A percentile compares a stretch with the other conserved stretches of the same genome.
phyloP scores from a whole-genome alignment of 306 rosid genomes.

The Quercus engelmannii region DNA sequence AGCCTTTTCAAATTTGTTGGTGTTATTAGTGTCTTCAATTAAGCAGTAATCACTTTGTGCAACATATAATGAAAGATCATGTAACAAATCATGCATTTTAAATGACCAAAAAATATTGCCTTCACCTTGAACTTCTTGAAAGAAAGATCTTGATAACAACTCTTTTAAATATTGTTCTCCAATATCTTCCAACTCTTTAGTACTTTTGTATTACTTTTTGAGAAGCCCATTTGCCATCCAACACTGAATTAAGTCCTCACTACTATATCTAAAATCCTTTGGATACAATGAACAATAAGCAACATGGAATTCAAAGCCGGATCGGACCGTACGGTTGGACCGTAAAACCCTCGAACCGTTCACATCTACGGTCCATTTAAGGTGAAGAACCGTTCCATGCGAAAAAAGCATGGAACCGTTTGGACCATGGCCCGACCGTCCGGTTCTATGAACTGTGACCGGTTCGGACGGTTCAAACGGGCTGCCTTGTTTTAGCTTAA shows the following conservation, averaged over 20 bases:
- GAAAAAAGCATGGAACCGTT: no score
- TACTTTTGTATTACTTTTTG: not conserved
- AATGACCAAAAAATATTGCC: not conserved
- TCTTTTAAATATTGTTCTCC: slow-evolving; percentile 19
- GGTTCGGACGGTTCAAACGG: no score
- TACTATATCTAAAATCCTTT: not conserved
- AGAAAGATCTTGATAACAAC: slow-evolving; percentile 17
- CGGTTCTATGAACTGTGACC: no score
- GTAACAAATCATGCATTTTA: slow-evolving; percentile 20
- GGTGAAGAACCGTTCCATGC: no score
- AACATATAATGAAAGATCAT: slow-evolving; percentile 20
- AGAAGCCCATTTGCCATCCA: slow-evolving; percentile 36
- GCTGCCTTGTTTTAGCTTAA: no score
- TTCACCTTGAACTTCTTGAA: not conserved
- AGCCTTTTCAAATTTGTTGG: not conserved
- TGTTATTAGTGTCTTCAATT: not conserved
- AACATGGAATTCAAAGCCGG: no score
- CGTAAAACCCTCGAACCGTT: no score
- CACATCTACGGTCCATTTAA: no score
- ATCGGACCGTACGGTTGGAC: no score
- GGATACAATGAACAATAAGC: slow-evolving; percentile 34
- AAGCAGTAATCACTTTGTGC: slow-evolving; percentile 3
- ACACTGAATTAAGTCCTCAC: not conserved
- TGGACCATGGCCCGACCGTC: no score
- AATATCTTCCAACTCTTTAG: slow-evolving; percentile 20